phyloP scores from a whole-genome alignment of 768 basidiomycete species.

The Suillus lakei region DNA sequence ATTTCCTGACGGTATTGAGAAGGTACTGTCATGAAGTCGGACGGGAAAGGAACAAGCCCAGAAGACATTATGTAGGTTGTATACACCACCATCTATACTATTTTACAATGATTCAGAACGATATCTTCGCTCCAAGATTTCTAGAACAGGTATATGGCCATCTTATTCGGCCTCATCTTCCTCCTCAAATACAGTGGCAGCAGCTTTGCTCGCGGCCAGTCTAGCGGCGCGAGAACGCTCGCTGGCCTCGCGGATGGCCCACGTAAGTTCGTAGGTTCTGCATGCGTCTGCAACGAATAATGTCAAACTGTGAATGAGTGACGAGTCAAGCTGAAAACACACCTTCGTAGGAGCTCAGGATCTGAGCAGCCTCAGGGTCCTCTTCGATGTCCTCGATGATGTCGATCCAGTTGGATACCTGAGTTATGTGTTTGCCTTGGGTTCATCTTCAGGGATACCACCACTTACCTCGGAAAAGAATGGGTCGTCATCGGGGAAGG shows the following conservation, averaged over 20 bases:
- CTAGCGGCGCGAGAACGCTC: constrained; percentile 64
- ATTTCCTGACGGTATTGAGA: constrained; percentile 45
- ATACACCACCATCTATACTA: not conserved
- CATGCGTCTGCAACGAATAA: constrained; percentile 66
- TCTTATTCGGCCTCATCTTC: constrained; percentile 21
- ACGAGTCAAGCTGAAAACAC: not conserved
- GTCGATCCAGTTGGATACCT: constrained; percentile 86
- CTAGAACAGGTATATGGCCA: not conserved
- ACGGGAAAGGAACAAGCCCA: not conserved
- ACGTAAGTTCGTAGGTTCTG: constrained; percentile 89
- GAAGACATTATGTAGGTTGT: not conserved
- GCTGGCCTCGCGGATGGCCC: constrained; percentile 86
- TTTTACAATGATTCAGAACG: constrained; percentile 1
- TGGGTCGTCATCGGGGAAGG: constrained; percentile 84
- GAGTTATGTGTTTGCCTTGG: not conserved
- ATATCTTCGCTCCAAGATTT: not conserved
- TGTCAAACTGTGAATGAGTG: constrained; percentile 7
- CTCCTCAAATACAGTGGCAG: constrained; percentile 30
- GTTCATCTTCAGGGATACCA: not conserved
- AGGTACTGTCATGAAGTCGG: constrained; percentile 20
- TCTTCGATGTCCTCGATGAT: constrained; percentile 89
- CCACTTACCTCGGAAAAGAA: constrained; percentile 84
- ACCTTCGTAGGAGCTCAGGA: constrained; percentile 88
- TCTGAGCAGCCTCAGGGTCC: constrained; percentile 77
- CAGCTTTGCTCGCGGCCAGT: constrained; percentile 40